Evolutionary conservation across 2,329 filamentous ascomycete genomes (phyloP), one percentile per base, ranked within the genome.

Genomic region (Venturiaceae sp.): DNA sequence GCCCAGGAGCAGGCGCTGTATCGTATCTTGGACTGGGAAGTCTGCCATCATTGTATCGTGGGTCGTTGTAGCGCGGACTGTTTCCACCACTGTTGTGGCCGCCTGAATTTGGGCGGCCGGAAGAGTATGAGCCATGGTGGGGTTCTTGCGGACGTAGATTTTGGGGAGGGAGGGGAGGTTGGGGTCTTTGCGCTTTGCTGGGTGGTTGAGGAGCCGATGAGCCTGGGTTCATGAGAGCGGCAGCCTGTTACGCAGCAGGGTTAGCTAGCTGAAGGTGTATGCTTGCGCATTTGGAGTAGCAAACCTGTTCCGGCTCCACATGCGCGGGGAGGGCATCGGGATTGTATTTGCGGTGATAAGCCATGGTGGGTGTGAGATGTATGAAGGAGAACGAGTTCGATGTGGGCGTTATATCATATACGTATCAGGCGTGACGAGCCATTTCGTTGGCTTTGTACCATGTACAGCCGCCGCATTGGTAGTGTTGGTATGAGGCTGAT

Each of bases 281-380:
- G 41, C 26, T 6, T n/a, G 37, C 28, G 34, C 37, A 56, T 30
- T 21, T 30, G 36, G 21, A 50, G 53, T 39, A 55, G 50, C 39
- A 36, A 47, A 86, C 84, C 74, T 83, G 78, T 64, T 90, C 87
- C 46, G 88, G 87, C 74, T 91, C 87, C 61, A 86, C 87, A 70
- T 90, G 88, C 88, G 90, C 90, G 70, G 92, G 92, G 63, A 99
- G 84, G 70, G 91, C 89, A 78, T 99, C 92, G 34, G 92, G 92
- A 73, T 99, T 95, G 77, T 91, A 94, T 58, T 87, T 83, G 72
- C 85, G 85, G 75, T 95, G 95, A 80, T 97, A 97, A 59, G 92
- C 92, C 92, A 97, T 97, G 61, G 70, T 64, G 56, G 23, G 9
- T 57, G 50, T 53, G n/a, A 30, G 21, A 34, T 32, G 52, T 36